These are phyloP conservation scores for Echites panduratus DNA, from an alignment of 257 asterid genomes.

Conservation along the genomic window DNA sequence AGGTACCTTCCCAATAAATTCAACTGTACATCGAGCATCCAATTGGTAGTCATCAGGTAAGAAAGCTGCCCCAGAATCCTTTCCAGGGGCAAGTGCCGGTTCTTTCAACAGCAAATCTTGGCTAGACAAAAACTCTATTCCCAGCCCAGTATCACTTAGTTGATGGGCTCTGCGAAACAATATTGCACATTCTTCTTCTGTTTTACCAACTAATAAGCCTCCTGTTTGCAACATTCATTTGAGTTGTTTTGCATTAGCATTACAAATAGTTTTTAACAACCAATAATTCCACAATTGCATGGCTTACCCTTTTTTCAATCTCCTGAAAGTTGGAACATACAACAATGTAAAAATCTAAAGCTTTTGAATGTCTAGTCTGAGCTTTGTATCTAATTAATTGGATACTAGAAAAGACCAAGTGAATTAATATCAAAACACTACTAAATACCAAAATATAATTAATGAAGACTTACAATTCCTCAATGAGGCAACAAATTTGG, in stretches of 20 bases:
- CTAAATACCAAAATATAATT: neutral
- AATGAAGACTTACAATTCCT: neutral
- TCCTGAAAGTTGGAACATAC: neutral
- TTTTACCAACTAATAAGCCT: constrained; percentile 80
- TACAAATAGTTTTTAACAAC: neutral
- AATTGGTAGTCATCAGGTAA: constrained; percentile 78
- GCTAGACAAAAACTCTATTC: constrained; percentile 53
- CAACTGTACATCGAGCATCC: constrained; percentile 69
- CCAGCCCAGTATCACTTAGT: constrained; percentile 63
- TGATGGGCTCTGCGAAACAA: constrained; percentile 52
- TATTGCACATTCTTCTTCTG: constrained; percentile 49
- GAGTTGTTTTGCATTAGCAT: neutral
- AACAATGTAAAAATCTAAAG: neutral
- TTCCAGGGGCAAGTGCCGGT: constrained; percentile 67
- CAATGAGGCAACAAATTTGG: neutral
- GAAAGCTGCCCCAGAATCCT: constrained; percentile 73
- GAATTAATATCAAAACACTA: neutral
- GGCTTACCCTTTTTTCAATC: neutral
- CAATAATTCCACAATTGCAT: neutral
- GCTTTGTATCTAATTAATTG: too few relatives aligned
- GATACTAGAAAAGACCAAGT: neutral
- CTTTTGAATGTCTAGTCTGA: neutral
- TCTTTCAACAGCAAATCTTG: constrained; percentile 62
- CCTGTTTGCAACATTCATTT: constrained; percentile 36
- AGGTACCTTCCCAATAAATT: constrained; percentile 67